A percentile compares a stretch with the other conserved stretches of the same genome.
These are phyloP conservation scores for Collariella sp. DNA, from an alignment of 495 filamentous ascomycete species.

Conservation along the genomic window DNA sequence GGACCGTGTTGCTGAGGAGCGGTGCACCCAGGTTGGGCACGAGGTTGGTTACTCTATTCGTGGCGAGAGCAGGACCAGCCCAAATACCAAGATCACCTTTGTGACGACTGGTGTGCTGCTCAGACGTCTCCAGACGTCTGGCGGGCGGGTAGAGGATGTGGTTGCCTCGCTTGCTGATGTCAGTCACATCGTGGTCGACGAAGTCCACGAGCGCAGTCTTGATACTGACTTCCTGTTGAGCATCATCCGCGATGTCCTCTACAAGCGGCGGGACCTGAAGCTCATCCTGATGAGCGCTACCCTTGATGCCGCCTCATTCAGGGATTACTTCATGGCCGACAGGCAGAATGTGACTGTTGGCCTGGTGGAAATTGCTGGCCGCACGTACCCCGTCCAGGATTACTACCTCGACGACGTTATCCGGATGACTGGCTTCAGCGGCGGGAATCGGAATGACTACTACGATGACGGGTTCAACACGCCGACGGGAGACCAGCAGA, in stretches of 20 bases:
- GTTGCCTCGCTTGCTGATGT: slow-evolving; percentile 75
- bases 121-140: slow-evolving; percentile 77
- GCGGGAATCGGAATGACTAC: slow-evolving; percentile 30
- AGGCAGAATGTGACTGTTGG: slow-evolving; percentile 51
- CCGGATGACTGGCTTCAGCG: slow-evolving; percentile 62
- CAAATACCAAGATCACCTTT: slow-evolving; percentile 79
- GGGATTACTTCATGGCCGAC: slow-evolving; percentile 66
- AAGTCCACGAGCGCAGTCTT: slow-evolving; percentile 92
- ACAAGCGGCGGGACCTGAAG: slow-evolving; percentile 69
- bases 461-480: slow-evolving; percentile 30
- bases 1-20: slow-evolving; percentile 88
- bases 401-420: slow-evolving; percentile 87
- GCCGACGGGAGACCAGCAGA: slow-evolving; percentile 22
- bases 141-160: slow-evolving; percentile 65
- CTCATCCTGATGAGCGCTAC: slow-evolving; percentile 98
- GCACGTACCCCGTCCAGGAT: slow-evolving; percentile 85
- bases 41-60: slow-evolving; percentile 94
- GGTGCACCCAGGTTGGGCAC: slow-evolving; percentile 69
- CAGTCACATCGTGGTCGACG: slow-evolving; percentile 91
- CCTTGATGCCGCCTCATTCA: slow-evolving; percentile 81
- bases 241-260: slow-evolving; percentile 76
- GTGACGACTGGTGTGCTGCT: slow-evolving; percentile 96
- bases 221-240: slow-evolving; percentile 93
- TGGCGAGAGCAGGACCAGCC: slow-evolving; percentile 65
- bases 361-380: slow-evolving; percentile 73